These are phyloP conservation scores for Panellus pusillus DNA, from an alignment of 768 basidiomycete species.

Conservation along the genomic window DNA sequence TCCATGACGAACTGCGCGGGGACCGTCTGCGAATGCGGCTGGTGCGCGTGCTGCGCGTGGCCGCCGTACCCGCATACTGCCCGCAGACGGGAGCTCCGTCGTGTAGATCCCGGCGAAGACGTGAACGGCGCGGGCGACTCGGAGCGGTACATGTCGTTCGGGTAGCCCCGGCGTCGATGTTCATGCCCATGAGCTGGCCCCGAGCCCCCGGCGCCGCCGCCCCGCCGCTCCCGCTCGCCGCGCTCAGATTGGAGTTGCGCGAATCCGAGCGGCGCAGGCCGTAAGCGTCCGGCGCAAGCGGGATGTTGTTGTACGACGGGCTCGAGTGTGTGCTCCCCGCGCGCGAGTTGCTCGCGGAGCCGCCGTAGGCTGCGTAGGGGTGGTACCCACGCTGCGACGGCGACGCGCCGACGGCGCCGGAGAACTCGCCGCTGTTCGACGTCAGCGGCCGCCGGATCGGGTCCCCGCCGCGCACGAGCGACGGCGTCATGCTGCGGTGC, in stretches of 20 bases:
- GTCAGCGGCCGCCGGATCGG: constrained; percentile 50
- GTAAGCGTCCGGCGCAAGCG: constrained; percentile 34
- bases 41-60: constrained; percentile 12
- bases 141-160: constrained; percentile 37
- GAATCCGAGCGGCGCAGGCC: constrained; percentile 37
- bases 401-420: constrained; percentile 32
- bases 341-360: constrained; percentile 32
- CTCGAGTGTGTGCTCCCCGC: constrained; percentile 46
- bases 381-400: constrained; percentile 53
- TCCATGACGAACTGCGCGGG: constrained; percentile 19
- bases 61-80: constrained; percentile 9
- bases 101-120: constrained; percentile 18
- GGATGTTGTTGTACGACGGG: constrained; percentile 41
- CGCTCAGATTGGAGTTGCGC: constrained; percentile 37
- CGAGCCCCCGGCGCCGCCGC: constrained; percentile 30
- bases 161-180: constrained; percentile 26
- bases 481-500: constrained; percentile 78
- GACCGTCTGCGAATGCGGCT: constrained; percentile 21
- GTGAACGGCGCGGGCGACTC: constrained; percentile 39
- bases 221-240: constrained; percentile 26
- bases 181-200: constrained; percentile 44
- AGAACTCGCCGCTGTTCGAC: constrained; percentile 40
- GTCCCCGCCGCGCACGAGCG: constrained; percentile 52
- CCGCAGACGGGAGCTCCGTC: constrained; percentile 12
- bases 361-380: constrained; percentile 48